Evolutionary conservation across 1,284 basidiomycete genomes (phyloP).

Genomic region (Sanguinoderma infundibulare): DNA sequence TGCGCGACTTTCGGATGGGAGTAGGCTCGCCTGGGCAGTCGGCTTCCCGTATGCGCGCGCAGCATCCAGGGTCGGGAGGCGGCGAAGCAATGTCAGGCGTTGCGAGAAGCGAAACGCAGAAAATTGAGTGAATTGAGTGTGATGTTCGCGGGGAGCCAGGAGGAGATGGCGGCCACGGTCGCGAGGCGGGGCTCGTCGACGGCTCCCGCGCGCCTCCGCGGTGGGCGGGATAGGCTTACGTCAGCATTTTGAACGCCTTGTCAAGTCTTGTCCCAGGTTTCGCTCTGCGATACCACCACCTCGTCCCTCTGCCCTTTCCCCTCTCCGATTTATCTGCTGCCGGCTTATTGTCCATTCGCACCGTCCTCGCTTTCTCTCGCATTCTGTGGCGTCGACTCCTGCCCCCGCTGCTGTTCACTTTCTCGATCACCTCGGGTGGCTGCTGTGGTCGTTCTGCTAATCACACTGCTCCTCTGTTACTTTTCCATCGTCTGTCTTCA

Average conservation of each 20-base stretch:
- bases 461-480: neutral
- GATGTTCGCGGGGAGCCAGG: constrained; percentile 16
- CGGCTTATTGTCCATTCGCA: neutral
- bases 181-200: neutral
- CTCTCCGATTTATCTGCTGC: neutral
- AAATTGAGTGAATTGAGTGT: too few species aligned
- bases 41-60: neutral
- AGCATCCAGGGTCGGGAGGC: constrained; percentile 18
- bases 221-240: constrained; percentile 13
- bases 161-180: constrained; percentile 5
- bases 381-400: neutral
- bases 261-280: constrained; percentile 19
- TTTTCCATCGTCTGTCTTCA: neutral
- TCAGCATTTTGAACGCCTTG: constrained; percentile 24
- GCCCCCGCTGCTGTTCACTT: neutral
- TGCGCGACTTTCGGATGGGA: constrained; percentile 12
- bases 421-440: neutral
- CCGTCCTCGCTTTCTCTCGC: neutral
- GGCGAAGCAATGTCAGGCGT: constrained; percentile 2
- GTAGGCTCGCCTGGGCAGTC: constrained; percentile 7
- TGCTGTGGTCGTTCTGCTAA: neutral
- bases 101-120: constrained; percentile 12
- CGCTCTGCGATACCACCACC: constrained; percentile 27
- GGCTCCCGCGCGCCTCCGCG: neutral
- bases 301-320: constrained; percentile 1